A percentile compares a stretch with the other conserved stretches of the same genome.
Conservation (phyloP, 1,139 yeast species). For the Yamadazyma aaseri region DNA sequence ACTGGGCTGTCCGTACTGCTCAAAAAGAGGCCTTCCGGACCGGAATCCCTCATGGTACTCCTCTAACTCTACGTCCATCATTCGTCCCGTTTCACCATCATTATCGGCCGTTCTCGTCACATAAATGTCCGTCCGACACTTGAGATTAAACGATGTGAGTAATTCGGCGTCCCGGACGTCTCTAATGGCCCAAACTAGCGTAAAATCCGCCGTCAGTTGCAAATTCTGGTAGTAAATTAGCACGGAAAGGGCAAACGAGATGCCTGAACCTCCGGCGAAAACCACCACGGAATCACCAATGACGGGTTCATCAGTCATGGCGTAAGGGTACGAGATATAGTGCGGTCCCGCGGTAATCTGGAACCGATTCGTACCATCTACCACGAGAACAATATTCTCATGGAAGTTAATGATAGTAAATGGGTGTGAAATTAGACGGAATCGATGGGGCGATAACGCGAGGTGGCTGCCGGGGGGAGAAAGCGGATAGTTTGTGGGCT, state of each 20-base stretch:
- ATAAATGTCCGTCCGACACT: conserved; percentile 12
- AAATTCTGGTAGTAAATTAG: conserved; percentile 32
- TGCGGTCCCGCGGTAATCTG: conserved; percentile 6
- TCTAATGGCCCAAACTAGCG: conserved; percentile 54
- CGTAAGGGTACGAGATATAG: conserved; percentile 13
- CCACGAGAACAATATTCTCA: conserved; percentile 13
- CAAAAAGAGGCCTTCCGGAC: conserved; percentile 43
- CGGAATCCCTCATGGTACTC: conserved; percentile 6
- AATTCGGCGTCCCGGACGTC: conserved; percentile 36
- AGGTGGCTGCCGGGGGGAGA: conserved; percentile 39
- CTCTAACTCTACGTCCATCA: conserved; percentile 6
- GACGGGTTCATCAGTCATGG: no score
- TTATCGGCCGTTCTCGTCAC: conserved; percentile 11
- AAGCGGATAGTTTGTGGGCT: conserved; percentile 25
- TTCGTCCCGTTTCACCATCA: conserved; percentile 3
- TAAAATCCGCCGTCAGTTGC: conserved; percentile 11
- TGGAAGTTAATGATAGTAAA: conserved; percentile 24
- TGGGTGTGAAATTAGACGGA: conserved; percentile 39
- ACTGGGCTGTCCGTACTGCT: conserved; percentile 25
- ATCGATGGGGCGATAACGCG: conserved; percentile 24
- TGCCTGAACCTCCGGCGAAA: conserved; percentile 85
- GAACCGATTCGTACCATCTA: conserved; percentile 9
- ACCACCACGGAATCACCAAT: conserved; percentile 20
- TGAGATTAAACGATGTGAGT: conserved; percentile 20
- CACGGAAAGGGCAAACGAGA: conserved; percentile 71